Evolutionary conservation across 2,329 filamentous ascomycete genomes (phyloP), one percentile per base, ranked within the genome.

Genomic region (Neofusicoccum parvum): DNA sequence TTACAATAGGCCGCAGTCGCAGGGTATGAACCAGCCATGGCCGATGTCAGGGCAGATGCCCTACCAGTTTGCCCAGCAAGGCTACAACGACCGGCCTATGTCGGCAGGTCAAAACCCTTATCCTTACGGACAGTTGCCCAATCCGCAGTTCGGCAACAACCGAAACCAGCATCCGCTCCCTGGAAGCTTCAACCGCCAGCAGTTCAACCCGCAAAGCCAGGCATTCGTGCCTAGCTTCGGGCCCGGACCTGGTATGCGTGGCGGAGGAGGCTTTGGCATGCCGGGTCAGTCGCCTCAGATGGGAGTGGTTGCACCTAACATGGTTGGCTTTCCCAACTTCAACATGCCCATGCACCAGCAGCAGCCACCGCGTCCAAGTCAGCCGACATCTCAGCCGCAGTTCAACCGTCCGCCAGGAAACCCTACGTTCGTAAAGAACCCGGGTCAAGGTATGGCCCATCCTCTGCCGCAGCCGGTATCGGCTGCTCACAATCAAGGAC

Each of bases 201-300:
- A 90, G 12, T 97, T 98, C 81, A 97, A 97, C 74, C 94, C 94
- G 0, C 94, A 96, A 80, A 97, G 92, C 15, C 92, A 96, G 73
- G 91, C 94, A 0, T 97, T 98, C 77, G 87, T 97, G 27, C 94
- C 94, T 1, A 84, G 83, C 60, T 70, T 72, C 82, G 86, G 67
- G 34, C 73, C 72, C 46, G 54, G 54, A 4, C 11, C 56, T 6
- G 71, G 70, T 66, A 71, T 73, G 5, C 64, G 64, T 20, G 64
- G 64, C 15, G 56, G 54, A 23, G n/a, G 54, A 12, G 27, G 20
- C 23, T 78, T 73, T 49, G 70, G 69, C n/a, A 74, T 74, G 71
- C 73, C 72, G 48, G 68, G 72, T 10, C 74, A 71, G 62, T 74
- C 74, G 70, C 66, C 68, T 34, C 71, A 69, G 39, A 70, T 70